phyloP scores from a whole-genome alignment of 2,329 filamentous ascomycete genomes.

The Xylaria sp. region DNA sequence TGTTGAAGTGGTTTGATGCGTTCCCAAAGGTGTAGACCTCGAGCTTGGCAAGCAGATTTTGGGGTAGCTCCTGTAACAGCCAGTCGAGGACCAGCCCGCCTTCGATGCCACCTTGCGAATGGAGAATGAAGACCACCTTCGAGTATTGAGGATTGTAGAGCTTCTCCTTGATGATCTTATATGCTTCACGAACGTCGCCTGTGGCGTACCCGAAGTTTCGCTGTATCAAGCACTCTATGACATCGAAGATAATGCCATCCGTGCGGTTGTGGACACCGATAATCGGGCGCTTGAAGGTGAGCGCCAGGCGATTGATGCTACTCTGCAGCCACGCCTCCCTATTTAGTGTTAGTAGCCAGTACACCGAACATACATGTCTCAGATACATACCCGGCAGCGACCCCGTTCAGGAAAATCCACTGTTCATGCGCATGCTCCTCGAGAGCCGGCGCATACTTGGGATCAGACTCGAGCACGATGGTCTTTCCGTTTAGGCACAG shows the following conservation, averaged over 20 bases:
- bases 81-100: slow-evolving; percentile 74
- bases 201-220: slow-evolving; percentile 75
- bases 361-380: neutral
- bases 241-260: slow-evolving; percentile 73
- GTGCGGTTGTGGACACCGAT: slow-evolving; percentile 77
- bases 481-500: slow-evolving; percentile 55
- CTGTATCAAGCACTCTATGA: slow-evolving; percentile 77
- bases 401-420: slow-evolving; percentile 82
- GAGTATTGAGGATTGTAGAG: slow-evolving; percentile 63
- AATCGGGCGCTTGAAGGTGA: slow-evolving; percentile 72
- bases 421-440: slow-evolving; percentile 64
- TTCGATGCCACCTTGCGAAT: slow-evolving; percentile 79
- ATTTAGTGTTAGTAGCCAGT: slow-evolving; percentile 1
- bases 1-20: slow-evolving; percentile 82
- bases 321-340: slow-evolving; percentile 68
- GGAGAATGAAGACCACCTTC: slow-evolving; percentile 74
- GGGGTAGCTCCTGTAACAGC: slow-evolving; percentile 72
- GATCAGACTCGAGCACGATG: slow-evolving; percentile 54
- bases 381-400: slow-evolving; percentile 59
- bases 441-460: slow-evolving; percentile 52
- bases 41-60: slow-evolving; percentile 66
- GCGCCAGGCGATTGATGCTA: slow-evolving; percentile 71
- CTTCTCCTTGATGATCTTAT: slow-evolving; percentile 62
- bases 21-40: slow-evolving; percentile 81
- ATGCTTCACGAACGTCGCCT: slow-evolving; percentile 65